These are phyloP conservation scores for Stachybotrys chlorohalonatus DNA, from an alignment of 2,329 filamentous ascomycete species.

Conservation along the genomic window DNA sequence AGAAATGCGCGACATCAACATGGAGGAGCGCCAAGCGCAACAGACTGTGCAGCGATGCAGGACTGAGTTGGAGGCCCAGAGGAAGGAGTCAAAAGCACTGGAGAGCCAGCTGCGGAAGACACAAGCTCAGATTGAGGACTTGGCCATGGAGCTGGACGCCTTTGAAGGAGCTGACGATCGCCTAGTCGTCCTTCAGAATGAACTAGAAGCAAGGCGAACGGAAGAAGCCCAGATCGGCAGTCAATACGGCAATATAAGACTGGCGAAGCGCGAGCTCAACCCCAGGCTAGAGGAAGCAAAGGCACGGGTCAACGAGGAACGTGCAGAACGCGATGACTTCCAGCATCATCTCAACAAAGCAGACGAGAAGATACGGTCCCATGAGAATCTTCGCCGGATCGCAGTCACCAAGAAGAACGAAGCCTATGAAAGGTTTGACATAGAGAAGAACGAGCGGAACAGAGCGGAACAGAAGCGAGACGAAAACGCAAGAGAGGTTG, in stretches of 20 bases:
- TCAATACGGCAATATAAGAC: slow-evolving; percentile 43
- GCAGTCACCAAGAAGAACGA: slow-evolving; percentile 54
- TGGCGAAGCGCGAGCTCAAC: slow-evolving; percentile 41
- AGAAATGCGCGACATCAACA: slow-evolving; percentile 44
- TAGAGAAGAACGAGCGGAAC: slow-evolving; percentile 34
- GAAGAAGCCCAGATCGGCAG: slow-evolving; percentile 39
- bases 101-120: slow-evolving; percentile 48
- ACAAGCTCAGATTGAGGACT: slow-evolving; percentile 45
- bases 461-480: slow-evolving; percentile 38
- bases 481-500: slow-evolving; percentile 36
- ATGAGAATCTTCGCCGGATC: slow-evolving; percentile 38
- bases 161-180: slow-evolving; percentile 60
- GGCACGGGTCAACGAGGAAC: slow-evolving; percentile 20
- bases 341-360: slow-evolving; percentile 45
- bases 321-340: slow-evolving; percentile 28
- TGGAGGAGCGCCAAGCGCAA: slow-evolving; percentile 35
- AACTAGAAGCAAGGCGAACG: slow-evolving; percentile 46
- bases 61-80: slow-evolving; percentile 35
- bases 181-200: slow-evolving; percentile 47
- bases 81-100: slow-evolving; percentile 25
- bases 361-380: slow-evolving; percentile 40
- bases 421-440: slow-evolving; percentile 41
- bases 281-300: slow-evolving; percentile 30
- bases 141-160: slow-evolving; percentile 51
- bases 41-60: slow-evolving; percentile 39